phyloP scores from a whole-genome alignment of 2,329 filamentous ascomycete species.

The Tolypocladium cylindrosporum region DNA sequence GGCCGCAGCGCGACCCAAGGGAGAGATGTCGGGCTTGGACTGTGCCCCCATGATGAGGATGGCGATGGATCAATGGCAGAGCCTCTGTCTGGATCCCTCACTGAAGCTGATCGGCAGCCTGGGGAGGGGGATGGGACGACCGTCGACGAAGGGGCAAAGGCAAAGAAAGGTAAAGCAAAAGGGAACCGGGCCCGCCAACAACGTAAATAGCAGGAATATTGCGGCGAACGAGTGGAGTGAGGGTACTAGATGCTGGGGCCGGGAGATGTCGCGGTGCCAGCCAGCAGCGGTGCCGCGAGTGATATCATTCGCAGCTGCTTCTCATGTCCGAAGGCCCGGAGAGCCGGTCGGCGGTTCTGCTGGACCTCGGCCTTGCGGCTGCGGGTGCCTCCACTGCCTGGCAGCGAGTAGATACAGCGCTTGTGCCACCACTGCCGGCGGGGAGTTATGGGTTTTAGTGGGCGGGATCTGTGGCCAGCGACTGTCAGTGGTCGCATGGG shows the following conservation, averaged over 20 bases:
- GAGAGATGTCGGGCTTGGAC: conserved; percentile 66
- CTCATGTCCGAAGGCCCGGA: not conserved
- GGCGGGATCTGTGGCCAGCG: not conserved
- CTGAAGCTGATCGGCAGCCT: not conserved
- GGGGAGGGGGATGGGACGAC: not conserved
- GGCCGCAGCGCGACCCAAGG: conserved; percentile 88
- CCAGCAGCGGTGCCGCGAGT: not conserved
- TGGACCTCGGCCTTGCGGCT: not conserved
- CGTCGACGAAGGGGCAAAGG: not conserved
- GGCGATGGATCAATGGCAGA: not conserved
- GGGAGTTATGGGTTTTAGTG: not conserved
- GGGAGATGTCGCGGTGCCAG: not conserved
- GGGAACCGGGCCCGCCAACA: not conserved
- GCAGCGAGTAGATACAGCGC: not conserved
- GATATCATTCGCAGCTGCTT: not conserved
- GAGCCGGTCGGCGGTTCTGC: not conserved
- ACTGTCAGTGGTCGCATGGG: not conserved
- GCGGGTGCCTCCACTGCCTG: not conserved
- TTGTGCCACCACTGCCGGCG: not conserved
- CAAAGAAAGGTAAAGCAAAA: not conserved
- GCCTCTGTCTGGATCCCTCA: not conserved
- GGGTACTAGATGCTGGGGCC: not conserved
- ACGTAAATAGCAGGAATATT: not conserved
- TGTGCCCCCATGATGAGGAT: conserved; percentile 35
- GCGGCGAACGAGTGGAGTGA: not conserved